These are phyloP conservation scores for Xylaria sp. DNA, from an alignment of 2,329 filamentous ascomycete genomes.

Conservation along the genomic window DNA sequence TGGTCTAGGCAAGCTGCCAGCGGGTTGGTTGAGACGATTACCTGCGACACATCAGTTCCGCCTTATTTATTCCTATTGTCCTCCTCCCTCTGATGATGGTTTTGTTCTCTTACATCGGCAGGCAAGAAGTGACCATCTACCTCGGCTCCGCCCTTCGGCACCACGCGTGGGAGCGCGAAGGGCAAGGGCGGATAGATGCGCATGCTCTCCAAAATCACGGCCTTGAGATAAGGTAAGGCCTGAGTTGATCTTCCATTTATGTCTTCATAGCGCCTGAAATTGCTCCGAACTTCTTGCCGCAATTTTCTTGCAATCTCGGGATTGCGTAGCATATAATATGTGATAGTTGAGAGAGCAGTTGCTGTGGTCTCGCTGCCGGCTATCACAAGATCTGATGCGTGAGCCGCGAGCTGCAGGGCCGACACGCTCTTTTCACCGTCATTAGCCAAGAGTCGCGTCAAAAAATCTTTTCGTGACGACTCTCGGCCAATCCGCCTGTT, in stretches of 20 bases:
- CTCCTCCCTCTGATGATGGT: background rate
- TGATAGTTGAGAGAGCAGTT: constrained; percentile 25
- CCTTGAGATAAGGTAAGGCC: constrained; percentile 33
- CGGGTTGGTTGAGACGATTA: constrained; percentile 36
- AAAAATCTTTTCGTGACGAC: constrained; percentile 48
- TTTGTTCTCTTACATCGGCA: constrained; percentile 31
- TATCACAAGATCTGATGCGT: constrained; percentile 44
- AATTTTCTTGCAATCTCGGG: constrained; percentile 27
- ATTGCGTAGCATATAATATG: constrained; percentile 37
- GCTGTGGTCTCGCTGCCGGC: constrained; percentile 42
- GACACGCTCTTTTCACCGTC: constrained; percentile 36
- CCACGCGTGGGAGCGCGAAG: constrained; percentile 30
- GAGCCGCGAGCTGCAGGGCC: constrained; percentile 44
- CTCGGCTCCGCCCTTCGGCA: background rate
- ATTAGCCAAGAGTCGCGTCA: constrained; percentile 47
- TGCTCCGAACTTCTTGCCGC: constrained; percentile 32
- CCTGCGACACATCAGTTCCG: constrained; percentile 23
- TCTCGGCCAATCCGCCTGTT: constrained; percentile 17
- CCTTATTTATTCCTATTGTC: background rate
- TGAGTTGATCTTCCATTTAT: constrained; percentile 33
- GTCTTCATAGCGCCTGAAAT: constrained; percentile 31
- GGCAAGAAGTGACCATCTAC: constrained; percentile 37
- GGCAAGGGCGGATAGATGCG: constrained; percentile 39
- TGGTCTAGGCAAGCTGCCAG: constrained; percentile 37
- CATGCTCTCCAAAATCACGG: constrained; percentile 35